Percentiles rank a stretch among this genome's conserved stretches.
Conservation (phyloP, 2,329 filamentous ascomycete species). For the Polychaeton citri region DNA sequence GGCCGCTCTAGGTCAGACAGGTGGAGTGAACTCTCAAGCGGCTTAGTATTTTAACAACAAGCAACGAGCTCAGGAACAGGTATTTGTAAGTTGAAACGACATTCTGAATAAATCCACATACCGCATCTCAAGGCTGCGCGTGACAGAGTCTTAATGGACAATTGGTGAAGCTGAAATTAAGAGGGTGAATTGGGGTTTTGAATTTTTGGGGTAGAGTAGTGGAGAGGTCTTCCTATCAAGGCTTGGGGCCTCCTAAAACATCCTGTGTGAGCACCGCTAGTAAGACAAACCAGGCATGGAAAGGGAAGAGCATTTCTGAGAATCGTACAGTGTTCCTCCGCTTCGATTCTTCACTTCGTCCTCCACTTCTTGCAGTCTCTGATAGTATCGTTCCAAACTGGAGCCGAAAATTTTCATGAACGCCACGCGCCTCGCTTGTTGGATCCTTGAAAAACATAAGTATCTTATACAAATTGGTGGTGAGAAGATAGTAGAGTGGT, state of each 20-base stretch:
- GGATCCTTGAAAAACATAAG: neutral
- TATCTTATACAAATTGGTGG: neutral
- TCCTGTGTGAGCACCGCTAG: no score
- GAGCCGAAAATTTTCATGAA: neutral
- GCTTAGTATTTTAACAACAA: no score
- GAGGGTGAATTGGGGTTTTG: neutral
- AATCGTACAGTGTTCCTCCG: neutral
- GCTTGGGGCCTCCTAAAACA: neutral
- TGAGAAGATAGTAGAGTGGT: neutral
- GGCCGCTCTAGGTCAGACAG: neutral
- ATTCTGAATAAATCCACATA: neutral
- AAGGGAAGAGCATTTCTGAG: no score
- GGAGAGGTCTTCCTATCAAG: neutral
- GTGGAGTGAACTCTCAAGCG: no score
- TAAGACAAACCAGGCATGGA: neutral
- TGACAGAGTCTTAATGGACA: neutral
- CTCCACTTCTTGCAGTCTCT: neutral
- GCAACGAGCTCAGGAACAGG: neutral
- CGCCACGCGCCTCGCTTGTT: neutral
- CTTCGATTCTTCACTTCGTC: neutral
- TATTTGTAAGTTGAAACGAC: neutral
- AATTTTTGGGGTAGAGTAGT: neutral
- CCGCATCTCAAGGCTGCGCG: neutral
- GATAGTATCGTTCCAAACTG: neutral
- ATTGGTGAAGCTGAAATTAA: neutral